Evolutionary conservation across 495 filamentous ascomycete species (phyloP), one percentile per base, ranked within the genome.

Genomic region (Hypomontagnella submonticulosa): DNA sequence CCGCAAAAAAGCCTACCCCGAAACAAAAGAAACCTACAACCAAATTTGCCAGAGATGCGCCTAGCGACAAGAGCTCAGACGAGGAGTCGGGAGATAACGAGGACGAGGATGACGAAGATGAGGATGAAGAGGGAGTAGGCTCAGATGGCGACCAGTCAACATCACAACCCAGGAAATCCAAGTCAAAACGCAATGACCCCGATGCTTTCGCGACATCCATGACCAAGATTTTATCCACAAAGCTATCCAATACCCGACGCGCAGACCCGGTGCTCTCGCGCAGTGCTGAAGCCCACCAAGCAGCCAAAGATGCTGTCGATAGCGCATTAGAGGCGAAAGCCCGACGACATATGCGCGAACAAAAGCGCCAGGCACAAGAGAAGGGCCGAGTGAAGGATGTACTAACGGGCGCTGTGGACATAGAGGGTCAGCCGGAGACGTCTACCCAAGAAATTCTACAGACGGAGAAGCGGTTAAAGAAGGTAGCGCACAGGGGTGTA

Each of bases 401-500:
- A 9, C 77, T 95, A 44, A 77, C 81, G 9, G 80, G 81, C 4
- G 77, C 77, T 43, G 71, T 80, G 40, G 79, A 80, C 70, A 71
- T 77, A 9, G 69, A 78, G 44, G 80, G 75, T 38, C 77, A 79
- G 57, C 70, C 76, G 16, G 78, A 80, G 67, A 79, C 71, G 50
- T 74, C 76, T 43, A 83, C 82, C 33, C 82, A 85, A 15, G 78
- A 86, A 41, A 85, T 90, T 8, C 75, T 89, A 54, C 92, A 92
- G 75, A 84, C 88, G 71, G 95, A 99, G 81, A 90, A 88, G 79
- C 79, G 85, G 50, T 74, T 97, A 69, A 85, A 88, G 70, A 94
- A 96, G 81, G 91, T 88, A 37, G 92, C 93, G 54, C 92, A 97
- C 80, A 85, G 91, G 27, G 93, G 93, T 83, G 93, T 97, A 15